Evolutionary conservation across 768 basidiomycete genomes (phyloP), one percentile per base, ranked within the genome.

Genomic region (Naganishia randhawae): DNA sequence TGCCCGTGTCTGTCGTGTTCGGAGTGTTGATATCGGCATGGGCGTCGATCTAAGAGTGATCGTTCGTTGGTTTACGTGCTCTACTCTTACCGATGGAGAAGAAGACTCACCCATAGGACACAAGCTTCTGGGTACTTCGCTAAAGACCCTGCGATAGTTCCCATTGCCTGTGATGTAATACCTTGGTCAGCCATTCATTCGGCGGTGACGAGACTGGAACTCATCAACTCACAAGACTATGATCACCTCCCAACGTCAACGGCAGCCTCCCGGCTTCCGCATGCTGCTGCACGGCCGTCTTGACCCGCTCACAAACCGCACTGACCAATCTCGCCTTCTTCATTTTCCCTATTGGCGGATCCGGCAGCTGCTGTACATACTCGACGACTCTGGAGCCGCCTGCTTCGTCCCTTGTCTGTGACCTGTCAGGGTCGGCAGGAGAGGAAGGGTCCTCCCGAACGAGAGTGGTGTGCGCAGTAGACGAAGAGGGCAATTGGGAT

Each of bases 21-120:
- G 85, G 81, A 7, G 94, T 96, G 80, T 99, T 97, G 82, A 99
- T 92, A 78, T 98, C 96, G 22, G 92, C 89, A 74, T 97, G 96
- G 2, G 96, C 96, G 77, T 99, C 96, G 68, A 98, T 83, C 78
- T 80, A 70, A 8, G 42, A 11, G 27, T 53, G 52, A 53, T 1
- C 35, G 8, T 9, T 6, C 10, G 37, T 2, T 41, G 37, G 27
- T 22, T 45, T 25, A 17, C 16, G n/a, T 27, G 14, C 65, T 16
- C 27, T 11, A 17, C 19, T 3, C 42, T 22, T n/a, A n/a, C 8
- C 17, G 39, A 31, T 14, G 4, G 13, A 16, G 31, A 1, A 25
- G 19, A 54, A 68, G 52, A 31, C 17, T 67, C 53, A 80, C 77
- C 96, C 96, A 98, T 69, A 99, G 82, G 39, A 99, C 88, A 77